These are phyloP conservation scores for Nakazawaea pomicola DNA, from an alignment of 805 yeast species.

Conservation along the genomic window DNA sequence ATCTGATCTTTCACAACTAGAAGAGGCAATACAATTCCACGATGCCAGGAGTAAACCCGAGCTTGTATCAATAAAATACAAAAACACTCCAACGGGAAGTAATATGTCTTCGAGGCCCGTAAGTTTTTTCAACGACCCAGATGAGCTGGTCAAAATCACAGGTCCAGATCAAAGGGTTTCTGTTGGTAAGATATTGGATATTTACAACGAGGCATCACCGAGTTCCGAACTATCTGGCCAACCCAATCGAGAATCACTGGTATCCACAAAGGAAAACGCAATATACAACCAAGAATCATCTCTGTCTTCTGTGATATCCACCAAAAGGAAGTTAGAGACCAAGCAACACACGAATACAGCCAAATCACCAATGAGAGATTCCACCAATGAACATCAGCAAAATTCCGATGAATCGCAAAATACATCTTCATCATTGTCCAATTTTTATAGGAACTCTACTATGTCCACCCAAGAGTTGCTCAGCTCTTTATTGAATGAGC, in stretches of 20 bases:
- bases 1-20: slow-evolving; percentile 1
- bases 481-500: slow-evolving; percentile 2
- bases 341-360: slow-evolving; percentile 12
- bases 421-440: not conserved
- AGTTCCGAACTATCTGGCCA: too few species aligned
- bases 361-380: slow-evolving; percentile 27
- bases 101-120: slow-evolving; percentile 1
- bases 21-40: not conserved
- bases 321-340: slow-evolving; percentile 1
- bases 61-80: not conserved
- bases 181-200: not conserved
- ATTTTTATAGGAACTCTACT: not conserved
- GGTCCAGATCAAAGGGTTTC: not conserved
- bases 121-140: not conserved
- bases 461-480: slow-evolving; percentile 5
- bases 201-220: not conserved
- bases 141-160: not conserved
- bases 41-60: not conserved
- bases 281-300: not conserved
- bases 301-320: not conserved
- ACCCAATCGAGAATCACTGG: not conserved
- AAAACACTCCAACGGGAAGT: too few species aligned
- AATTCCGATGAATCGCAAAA: slow-evolving; percentile 3
- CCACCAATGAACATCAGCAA: slow-evolving; percentile 28
- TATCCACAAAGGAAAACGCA: slow-evolving; percentile 1